Evolutionary conservation across 1,284 basidiomycete species (phyloP), one percentile per base, ranked within the genome.

Genomic region (Cutaneotrichosporon sp.): DNA sequence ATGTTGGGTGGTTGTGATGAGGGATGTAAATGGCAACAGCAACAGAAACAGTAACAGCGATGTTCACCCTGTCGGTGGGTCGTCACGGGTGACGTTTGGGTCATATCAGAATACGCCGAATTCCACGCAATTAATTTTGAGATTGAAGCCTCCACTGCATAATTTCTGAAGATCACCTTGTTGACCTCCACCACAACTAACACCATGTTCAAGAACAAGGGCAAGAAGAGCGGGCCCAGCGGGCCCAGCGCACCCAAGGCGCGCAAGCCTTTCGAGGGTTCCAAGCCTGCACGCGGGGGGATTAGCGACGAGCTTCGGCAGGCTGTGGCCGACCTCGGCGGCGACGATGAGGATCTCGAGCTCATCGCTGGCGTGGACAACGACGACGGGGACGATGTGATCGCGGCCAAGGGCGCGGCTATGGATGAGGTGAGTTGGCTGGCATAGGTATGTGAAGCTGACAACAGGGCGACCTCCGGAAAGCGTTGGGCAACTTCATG

Each of bases 401-500:
- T 60, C 13, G 49, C 55, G 11, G 10, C 38, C 56, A 66, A 68
- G 58, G 66, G 68, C 49, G 63, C 38, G 11, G 70, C 66, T 61
- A 49, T 55, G 11, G 73, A 77, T 38, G 80, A 80, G 66, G 78
- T 77, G 49, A 62, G 74, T 66, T 53, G 9, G 9, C 38, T 18
- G 22, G 46, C 13, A n/a, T 6, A 13, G 2, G 26, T 5, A 22
- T 59, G 34, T 21, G 3, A 10, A 34, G 46, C 58, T 63, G 46
- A 63, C 40, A 38, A 40, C 62, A 81, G 81, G 78, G 84, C 64
- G 71, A 76, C 32, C 80, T 88, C 16, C 80, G 83, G 50, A 83
- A 83, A 40, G 87, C 87, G 68, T 80, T 89, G 18, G 82, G 85
- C 2, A 83, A 84, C 57, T 87, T 89, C 74, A 81, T 89, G 72